Conservation (phyloP, 2,329 filamentous ascomycete genomes). For the Hymenoscyphus fraxineus region DNA sequence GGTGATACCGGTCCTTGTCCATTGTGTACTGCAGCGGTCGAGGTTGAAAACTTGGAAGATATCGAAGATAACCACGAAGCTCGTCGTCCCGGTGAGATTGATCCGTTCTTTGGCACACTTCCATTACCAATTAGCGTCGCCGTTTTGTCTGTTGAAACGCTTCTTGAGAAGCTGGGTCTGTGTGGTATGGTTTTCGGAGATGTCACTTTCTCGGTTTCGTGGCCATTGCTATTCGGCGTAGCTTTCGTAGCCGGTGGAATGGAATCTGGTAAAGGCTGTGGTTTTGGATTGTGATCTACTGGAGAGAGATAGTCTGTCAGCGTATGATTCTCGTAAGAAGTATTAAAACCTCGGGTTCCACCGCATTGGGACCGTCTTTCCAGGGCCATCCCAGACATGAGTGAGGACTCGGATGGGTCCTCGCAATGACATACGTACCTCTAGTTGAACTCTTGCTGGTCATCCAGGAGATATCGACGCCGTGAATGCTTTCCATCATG, state of each 20-base stretch:
- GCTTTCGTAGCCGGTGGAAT: conserved; percentile 13
- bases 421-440: conserved; percentile 28
- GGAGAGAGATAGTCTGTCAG: conserved; percentile 5
- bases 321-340: conserved; percentile 7
- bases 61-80: conserved; percentile 92
- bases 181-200: conserved; percentile 25
- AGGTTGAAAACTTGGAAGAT: conserved; percentile 83
- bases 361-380: conserved; percentile 11
- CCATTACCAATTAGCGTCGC: conserved; percentile 21
- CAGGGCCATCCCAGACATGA: conserved; percentile 5
- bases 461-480: conserved; percentile 36
- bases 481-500: conserved; percentile 34
- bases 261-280: conserved; percentile 14
- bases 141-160: conserved; percentile 27
- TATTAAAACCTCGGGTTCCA: conserved; percentile 10
- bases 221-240: conserved; percentile 22
- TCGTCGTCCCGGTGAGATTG: conserved; percentile 39
- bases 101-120: conserved; percentile 22
- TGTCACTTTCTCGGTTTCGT: conserved; percentile 13
- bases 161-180: conserved; percentile 28
- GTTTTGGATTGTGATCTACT: conserved; percentile 18
- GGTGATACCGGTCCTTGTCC: conserved; percentile 24
- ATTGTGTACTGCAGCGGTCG: conserved; percentile 37
- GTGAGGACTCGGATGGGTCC: background rate
- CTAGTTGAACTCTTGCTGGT: conserved; percentile 27